phyloP scores from a whole-genome alignment of 2,329 filamentous ascomycete genomes.

The Fusarium mundagurra region DNA sequence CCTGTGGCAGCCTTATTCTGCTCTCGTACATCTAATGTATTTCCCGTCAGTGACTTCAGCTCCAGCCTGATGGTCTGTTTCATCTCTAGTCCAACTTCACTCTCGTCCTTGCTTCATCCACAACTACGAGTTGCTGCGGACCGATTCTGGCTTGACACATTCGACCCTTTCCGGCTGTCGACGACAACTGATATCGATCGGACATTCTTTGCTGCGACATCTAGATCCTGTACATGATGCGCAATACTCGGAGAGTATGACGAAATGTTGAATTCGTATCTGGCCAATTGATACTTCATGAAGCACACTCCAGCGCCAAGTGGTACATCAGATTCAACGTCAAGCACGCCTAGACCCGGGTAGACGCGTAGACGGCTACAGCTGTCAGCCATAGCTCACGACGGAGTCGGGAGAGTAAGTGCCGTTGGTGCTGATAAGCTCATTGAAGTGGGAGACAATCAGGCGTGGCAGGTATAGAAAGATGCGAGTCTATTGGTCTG shows the following conservation, averaged over 20 bases:
- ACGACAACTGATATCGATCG: constrained; percentile 71
- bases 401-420: constrained; percentile 58
- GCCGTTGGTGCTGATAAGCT: constrained; percentile 59
- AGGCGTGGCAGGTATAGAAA: constrained; percentile 22
- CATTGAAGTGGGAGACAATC: constrained; percentile 49
- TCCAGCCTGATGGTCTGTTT: constrained; percentile 48
- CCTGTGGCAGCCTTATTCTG: too few species aligned
- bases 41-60: constrained; percentile 46
- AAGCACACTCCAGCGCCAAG: constrained; percentile 55
- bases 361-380: constrained; percentile 61
- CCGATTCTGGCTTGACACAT: constrained; percentile 51
- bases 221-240: constrained; percentile 7
- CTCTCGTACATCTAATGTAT: neutral
- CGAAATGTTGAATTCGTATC: neutral
- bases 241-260: neutral
- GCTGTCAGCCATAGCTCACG: constrained; percentile 59
- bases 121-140: constrained; percentile 42
- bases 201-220: constrained; percentile 62
- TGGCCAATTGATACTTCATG: constrained; percentile 53
- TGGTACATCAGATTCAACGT: constrained; percentile 52
- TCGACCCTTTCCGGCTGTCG: constrained; percentile 66
- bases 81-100: neutral
- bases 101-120: constrained; percentile 43
- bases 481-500: constrained; percentile 44
- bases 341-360: constrained; percentile 52